These are phyloP conservation scores for Fusarium armeniacum DNA, from an alignment of 2,329 filamentous ascomycete genomes.

Conservation along the genomic window DNA sequence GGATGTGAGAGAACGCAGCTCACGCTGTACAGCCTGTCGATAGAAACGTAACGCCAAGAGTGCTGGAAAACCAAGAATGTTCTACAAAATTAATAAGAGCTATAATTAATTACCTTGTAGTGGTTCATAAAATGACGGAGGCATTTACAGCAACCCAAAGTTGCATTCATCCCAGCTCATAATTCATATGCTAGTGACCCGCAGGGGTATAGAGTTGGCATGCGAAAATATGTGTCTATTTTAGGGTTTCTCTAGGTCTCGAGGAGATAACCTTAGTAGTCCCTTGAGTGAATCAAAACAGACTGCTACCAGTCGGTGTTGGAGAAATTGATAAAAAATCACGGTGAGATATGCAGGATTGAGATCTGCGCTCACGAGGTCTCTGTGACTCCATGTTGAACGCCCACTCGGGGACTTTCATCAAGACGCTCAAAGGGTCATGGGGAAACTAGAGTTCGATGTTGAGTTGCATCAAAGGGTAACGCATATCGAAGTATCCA, in stretches of 20 bases:
- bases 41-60: conserved; percentile 21
- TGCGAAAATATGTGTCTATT: conserved; percentile 1
- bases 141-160: background rate
- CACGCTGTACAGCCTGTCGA: background rate
- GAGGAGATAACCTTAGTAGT: background rate
- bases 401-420: conserved; percentile 19
- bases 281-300: background rate
- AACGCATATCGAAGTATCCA: conserved; percentile 19
- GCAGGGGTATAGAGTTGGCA: background rate
- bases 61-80: conserved; percentile 1
- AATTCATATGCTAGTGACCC: background rate
- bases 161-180: conserved; percentile 1
- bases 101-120: background rate
- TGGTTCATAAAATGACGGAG: background rate
- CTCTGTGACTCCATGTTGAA: conserved; percentile 9
- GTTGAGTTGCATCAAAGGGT: conserved; percentile 22
- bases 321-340: conserved; percentile 14
- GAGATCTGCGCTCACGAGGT: conserved; percentile 36
- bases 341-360: conserved; percentile 28
- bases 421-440: conserved; percentile 30
- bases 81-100: background rate
- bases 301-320: background rate
- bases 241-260: background rate
- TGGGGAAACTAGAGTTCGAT: conserved; percentile 30
- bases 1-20: conserved; percentile 6